Evolutionary conservation across 306 rosid genomes (phyloP).

Genomic region (Sesbania bispinosa): DNA sequence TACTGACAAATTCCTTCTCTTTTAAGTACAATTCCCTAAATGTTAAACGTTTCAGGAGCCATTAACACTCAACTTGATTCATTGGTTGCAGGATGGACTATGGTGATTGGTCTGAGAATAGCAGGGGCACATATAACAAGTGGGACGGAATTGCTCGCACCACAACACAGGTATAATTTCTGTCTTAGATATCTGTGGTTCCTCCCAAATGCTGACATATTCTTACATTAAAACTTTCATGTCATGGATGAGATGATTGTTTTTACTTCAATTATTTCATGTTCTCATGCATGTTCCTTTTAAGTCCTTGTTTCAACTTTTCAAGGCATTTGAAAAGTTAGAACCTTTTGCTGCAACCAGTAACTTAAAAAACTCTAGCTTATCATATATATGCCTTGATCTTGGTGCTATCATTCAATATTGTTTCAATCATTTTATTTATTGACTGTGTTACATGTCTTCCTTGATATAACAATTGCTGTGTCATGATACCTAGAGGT

Average conservation of each 20-base stretch:
- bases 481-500: neutral
- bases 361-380: neutral
- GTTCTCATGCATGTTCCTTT: neutral
- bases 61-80: conserved; percentile 18
- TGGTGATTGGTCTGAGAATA: conserved; percentile 92
- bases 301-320: conserved; percentile 7
- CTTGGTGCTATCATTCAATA: neutral
- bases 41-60: neutral
- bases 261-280: neutral
- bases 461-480: neutral
- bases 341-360: conserved; percentile 8
- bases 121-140: conserved; percentile 94
- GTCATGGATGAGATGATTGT: neutral
- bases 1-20: conserved; percentile 26
- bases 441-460: neutral
- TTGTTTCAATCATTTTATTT: neutral
- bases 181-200: neutral
- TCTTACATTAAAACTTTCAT: neutral
- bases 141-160: conserved; percentile 98
- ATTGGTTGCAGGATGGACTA: conserved; percentile 79
- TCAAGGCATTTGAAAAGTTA: neutral
- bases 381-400: neutral
- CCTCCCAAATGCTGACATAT: neutral
- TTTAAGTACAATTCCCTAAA: neutral
- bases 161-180: conserved; percentile 65